Evolutionary conservation across 164 flowering plant genomes (phyloP).

Genomic region (Macadamia tetraphylla): DNA sequence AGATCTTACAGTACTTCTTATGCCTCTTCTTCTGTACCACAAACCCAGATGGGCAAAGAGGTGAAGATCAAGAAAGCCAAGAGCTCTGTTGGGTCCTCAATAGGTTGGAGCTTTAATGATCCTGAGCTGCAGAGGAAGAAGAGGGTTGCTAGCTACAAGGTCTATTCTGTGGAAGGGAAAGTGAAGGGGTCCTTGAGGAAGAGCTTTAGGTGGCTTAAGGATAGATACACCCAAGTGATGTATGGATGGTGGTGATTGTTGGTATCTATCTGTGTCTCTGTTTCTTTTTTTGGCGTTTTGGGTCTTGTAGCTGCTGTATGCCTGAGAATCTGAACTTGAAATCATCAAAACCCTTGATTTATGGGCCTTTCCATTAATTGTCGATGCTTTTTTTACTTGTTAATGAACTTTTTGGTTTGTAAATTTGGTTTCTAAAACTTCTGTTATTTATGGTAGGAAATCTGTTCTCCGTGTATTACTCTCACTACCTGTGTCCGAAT

Average conservation of each 20-base stretch:
- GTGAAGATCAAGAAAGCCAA: constrained; percentile 34
- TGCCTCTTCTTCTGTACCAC: constrained; percentile 24
- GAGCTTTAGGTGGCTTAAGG: constrained; percentile 59
- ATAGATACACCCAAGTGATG: constrained; percentile 47
- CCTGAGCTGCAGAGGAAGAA: constrained; percentile 49
- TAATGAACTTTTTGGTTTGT: background rate
- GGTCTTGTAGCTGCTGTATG: constrained; percentile 6
- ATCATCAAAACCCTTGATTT: constrained; percentile 2
- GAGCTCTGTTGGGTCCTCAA: constrained; percentile 12
- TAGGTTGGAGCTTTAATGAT: constrained; percentile 34
- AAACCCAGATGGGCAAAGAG: constrained; percentile 21
- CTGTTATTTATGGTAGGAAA: background rate
- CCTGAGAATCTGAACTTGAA: constrained; percentile 6
- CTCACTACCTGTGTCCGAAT: no score
- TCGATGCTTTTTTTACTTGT: constrained; percentile 1
- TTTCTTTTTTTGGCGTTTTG: background rate
- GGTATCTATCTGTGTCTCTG: constrained; percentile 3
- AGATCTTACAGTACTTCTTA: constrained; percentile 55
- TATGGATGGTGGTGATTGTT: constrained; percentile 56
- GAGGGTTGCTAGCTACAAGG: constrained; percentile 42
- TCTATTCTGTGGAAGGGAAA: constrained; percentile 35
- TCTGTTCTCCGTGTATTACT: no score
- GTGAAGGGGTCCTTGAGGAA: constrained; percentile 36
- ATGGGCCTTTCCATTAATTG: constrained; percentile 1
- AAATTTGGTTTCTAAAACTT: background rate